Base-by-base conservation (phyloP, 2,329 filamentous ascomycete genomes). In the Microascus cirrosus region DNA sequence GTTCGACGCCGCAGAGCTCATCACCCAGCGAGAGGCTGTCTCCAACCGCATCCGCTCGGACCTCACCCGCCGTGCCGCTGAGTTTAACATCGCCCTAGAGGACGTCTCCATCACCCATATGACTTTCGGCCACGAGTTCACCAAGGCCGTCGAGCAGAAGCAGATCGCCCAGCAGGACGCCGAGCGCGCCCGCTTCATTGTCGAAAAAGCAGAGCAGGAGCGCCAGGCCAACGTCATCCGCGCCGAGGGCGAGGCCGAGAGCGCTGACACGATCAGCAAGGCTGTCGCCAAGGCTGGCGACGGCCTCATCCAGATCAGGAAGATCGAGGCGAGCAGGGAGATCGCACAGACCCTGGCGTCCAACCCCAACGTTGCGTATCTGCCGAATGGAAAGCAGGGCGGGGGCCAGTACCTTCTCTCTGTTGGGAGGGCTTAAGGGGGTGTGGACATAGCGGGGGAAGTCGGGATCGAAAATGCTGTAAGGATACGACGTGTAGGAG, bases 81-180 rank as follows among this genome's bases (percentile, higher is more conserved):
- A 99, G 74, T 99, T 99, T 85, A 96, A 99, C 81, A 99, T 99
- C 70, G 90, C 91, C 32, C 89, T 99, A 57, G 94, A 99, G 76
- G 94, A 99, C 70, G 94, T 99, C 60, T 95, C 90, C 70, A 99
- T 99, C 74, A 99, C 94, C 61, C 94, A 99, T 82, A 99, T 99
- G 94, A 99, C 94, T 57, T 99, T 99, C 71, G 94, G 94, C 66
- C 93, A 93, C 74, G 94, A 99, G 76, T 99, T 99, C 81, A 99
- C 94, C 61, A 89, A 90, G 74, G 94, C 94, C 63, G 94, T 99
- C 68, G 94, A 99, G 79, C 94, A 99, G 84, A 99, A 99, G 85
- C 94, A 99, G 81, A 99, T 99, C 73, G 94, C 94, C 58, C 94
- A 99, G 78, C 94, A 99, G 76, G 94, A 99, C 70, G 94, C 94